These are phyloP conservation scores for Trichophyton verrucosum DNA, from an alignment of 2,329 filamentous ascomycete species.

Conservation along the genomic window DNA sequence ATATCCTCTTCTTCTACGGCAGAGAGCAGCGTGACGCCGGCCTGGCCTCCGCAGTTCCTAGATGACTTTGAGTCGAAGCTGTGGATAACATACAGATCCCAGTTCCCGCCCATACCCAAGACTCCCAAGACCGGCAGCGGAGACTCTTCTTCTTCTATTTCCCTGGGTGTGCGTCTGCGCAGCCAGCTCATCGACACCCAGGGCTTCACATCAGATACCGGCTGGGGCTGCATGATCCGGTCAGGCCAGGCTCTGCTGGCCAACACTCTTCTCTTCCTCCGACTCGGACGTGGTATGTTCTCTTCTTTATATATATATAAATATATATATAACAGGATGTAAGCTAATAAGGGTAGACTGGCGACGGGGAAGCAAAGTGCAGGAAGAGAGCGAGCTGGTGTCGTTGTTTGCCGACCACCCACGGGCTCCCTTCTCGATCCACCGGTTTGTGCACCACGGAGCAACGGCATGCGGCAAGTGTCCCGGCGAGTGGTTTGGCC, in stretches of 20 bases:
- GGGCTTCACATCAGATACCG: slow-evolving; percentile 84
- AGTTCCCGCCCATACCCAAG: slow-evolving; percentile 69
- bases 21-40: slow-evolving; percentile 18
- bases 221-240: slow-evolving; percentile 98
- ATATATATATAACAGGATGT: no score
- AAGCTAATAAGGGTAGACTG: slow-evolving; percentile 44
- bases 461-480: slow-evolving; percentile 81
- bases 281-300: slow-evolving; percentile 61
- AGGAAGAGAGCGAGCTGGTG: slow-evolving; percentile 58
- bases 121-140: slow-evolving; percentile 52
- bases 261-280: slow-evolving; percentile 62
- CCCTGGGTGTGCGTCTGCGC: slow-evolving; percentile 71
- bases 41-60: slow-evolving; percentile 77
- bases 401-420: slow-evolving; percentile 79
- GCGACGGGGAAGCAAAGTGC: slow-evolving; percentile 49
- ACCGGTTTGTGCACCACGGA: slow-evolving; percentile 83
- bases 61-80: slow-evolving; percentile 86
- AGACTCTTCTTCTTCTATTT: slow-evolving; percentile 51
- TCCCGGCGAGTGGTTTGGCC: slow-evolving; percentile 96
- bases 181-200: slow-evolving; percentile 64
- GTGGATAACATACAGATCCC: slow-evolving; percentile 93
- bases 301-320: background rate
- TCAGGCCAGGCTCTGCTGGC: slow-evolving; percentile 88
- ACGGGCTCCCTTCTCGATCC: slow-evolving; percentile 80
- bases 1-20: background rate